Percentiles rank a stretch among this genome's conserved stretches.
phyloP scores from a whole-genome alignment of 176 grass and related monocot species.

The Ensete ventricosum region DNA sequence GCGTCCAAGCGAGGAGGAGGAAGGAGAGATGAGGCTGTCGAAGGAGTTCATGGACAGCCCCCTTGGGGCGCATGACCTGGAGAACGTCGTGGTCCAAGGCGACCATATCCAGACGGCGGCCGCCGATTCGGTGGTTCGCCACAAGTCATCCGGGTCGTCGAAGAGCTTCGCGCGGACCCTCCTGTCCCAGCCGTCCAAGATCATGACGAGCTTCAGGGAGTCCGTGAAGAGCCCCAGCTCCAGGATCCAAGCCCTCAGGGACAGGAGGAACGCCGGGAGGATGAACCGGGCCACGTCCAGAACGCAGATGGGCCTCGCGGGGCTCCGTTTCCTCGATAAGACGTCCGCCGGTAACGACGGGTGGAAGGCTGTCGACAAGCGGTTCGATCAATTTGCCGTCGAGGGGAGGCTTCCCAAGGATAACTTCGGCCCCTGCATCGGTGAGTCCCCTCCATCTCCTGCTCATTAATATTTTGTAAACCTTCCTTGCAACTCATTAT shows the following conservation, averaged over 20 bases:
- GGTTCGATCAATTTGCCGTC: slow-evolving; percentile 64
- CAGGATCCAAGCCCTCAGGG: slow-evolving; percentile 1
- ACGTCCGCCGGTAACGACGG: slow-evolving; percentile 70
- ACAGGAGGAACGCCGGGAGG: slow-evolving; percentile 8
- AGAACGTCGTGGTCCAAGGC: neutral
- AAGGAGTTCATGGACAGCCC: neutral
- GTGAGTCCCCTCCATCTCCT: slow-evolving; percentile 28
- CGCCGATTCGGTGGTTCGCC: neutral
- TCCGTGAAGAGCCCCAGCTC: neutral
- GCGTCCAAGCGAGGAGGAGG: too few relatives aligned
- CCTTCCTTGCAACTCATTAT: neutral
- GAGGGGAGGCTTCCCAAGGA: slow-evolving; percentile 58
- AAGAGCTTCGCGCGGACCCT: neutral
- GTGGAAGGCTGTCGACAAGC: slow-evolving; percentile 70
- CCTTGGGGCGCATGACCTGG: neutral
- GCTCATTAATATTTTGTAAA: neutral
- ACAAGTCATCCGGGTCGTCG: neutral
- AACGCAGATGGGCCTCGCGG: slow-evolving; percentile 54
- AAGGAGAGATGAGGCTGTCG: neutral
- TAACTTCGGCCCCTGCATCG: slow-evolving; percentile 95
- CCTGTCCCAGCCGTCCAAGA: neutral
- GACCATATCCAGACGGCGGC: neutral
- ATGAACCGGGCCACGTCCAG: slow-evolving; percentile 78
- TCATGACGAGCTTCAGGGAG: neutral
- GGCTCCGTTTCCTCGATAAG: slow-evolving; percentile 89